Conservation (phyloP, 2,329 filamentous ascomycete genomes). For the Mycogone perniciosa region DNA sequence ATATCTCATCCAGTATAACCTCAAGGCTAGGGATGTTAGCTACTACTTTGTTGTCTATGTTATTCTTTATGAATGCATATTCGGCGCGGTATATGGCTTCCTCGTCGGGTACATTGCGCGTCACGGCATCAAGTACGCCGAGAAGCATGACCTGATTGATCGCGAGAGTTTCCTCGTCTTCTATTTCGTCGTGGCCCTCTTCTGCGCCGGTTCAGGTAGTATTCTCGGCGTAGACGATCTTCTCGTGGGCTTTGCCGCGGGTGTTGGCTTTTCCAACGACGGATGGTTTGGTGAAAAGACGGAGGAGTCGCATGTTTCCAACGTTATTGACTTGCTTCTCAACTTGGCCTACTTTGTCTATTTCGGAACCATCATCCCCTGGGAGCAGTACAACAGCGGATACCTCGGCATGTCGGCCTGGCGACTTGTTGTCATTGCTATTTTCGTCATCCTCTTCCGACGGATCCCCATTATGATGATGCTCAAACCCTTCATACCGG, state of each 20-base stretch:
- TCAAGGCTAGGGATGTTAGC: constrained; percentile 60
- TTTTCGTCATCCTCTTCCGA: constrained; percentile 91
- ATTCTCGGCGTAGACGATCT: constrained; percentile 89
- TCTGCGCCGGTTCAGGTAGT: constrained; percentile 89
- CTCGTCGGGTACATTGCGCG: constrained; percentile 81
- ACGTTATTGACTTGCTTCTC: constrained; percentile 95
- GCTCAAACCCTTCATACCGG: constrained; percentile 87
- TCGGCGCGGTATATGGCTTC: constrained; percentile 86
- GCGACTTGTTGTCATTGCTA: constrained; percentile 86
- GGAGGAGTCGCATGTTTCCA: constrained; percentile 96
- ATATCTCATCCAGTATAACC: constrained; percentile 79
- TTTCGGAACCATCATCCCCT: constrained; percentile 93
- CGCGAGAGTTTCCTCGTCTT: constrained; percentile 97
- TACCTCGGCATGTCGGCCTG: constrained; percentile 73
- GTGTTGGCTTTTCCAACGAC: constrained; percentile 98
- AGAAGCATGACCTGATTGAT: constrained; percentile 80
- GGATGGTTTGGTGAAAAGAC: constrained; percentile 99
- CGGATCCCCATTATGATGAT: constrained; percentile 91
- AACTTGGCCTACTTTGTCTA: constrained; percentile 99
- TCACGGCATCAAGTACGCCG: constrained; percentile 82
- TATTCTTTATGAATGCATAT: constrained; percentile 91
- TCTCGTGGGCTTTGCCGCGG: constrained; percentile 87
- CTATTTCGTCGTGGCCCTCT: constrained; percentile 94
- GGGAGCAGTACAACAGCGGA: constrained; percentile 79
- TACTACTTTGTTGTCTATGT: constrained; percentile 86